Evolutionary conservation across 2,329 filamentous ascomycete genomes (phyloP), one percentile per base, ranked within the genome.

Genomic region (Fusarium falciforme): DNA sequence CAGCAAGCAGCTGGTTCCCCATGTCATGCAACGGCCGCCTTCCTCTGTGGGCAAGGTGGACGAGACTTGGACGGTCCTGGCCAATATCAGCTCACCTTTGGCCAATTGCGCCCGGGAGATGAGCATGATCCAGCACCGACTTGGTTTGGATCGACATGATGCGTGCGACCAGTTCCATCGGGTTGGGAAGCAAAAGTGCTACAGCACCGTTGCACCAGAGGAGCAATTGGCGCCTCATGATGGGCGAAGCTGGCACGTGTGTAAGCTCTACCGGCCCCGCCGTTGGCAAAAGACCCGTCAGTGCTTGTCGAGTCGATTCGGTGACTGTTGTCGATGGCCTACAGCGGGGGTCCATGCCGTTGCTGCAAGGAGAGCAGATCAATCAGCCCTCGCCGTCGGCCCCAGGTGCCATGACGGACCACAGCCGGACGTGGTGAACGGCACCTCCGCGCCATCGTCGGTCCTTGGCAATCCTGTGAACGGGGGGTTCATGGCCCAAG

Each of bases 21-120:
- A 67, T 67, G 66, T 70, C 70, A 54, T 61, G 22, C 61, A 64
- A 60, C 42, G 66, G 59, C 40, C 66, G 64, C 71, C 76, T 78
- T 78, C 76, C 73, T 65, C 64, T 67, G 74, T 68, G 52, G 76
- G 76, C 68, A 72, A 78, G 73, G 67, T 68, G 64, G 59, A 65
- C 35, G 36, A 74, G 66, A 67, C 63, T 59, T 66, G 52, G 66
- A 29, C 68, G 22, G 57, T 69, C 73, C 62, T 75, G 62, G 57
- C 54, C 61, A 68, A 74, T 61, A 67, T 66, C 52, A 64, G 36
- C 61, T 66, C 36, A 61, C 38, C 60, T 67, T 62, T 42, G 47
- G 63, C 73, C 71, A 75, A 75, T 77, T 66, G 63, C 69, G 67
- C 61, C 52, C n/a, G 25, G 42, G 40, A 52, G 63, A 68, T 42